phyloP scores from a whole-genome alignment of 306 rosid species.

The Acacia melanoxylon region DNA sequence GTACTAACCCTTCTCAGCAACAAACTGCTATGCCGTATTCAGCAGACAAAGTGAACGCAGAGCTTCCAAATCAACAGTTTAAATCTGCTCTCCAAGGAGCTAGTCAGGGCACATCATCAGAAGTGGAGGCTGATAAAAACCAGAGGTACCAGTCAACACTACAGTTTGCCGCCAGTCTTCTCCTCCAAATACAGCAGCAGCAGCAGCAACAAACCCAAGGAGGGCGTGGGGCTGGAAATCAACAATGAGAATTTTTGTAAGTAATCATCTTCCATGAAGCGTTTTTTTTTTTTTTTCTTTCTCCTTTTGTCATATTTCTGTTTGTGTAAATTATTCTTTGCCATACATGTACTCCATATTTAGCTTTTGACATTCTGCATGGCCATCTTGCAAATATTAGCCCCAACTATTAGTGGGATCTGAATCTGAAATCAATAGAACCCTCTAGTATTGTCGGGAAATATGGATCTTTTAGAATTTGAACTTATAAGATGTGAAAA shows the following conservation, averaged over 20 bases:
- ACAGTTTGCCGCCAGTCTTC: conserved; percentile 97
- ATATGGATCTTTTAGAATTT: neutral
- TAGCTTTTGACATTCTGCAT: neutral
- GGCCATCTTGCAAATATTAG: conserved; percentile 2
- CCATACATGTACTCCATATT: conserved; percentile 4
- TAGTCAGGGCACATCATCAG: conserved; percentile 65
- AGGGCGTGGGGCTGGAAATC: conserved; percentile 74
- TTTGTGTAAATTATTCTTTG: neutral
- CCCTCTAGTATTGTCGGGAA: neutral
- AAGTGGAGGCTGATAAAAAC: conserved; percentile 88
- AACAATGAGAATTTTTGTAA: conserved; percentile 59
- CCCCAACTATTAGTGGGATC: neutral
- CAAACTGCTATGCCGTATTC: conserved; percentile 50
- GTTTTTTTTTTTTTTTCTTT: too few species aligned
- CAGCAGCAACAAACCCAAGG: conserved; percentile 65
- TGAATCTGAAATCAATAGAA: neutral
- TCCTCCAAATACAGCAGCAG: conserved; percentile 89
- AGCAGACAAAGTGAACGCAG: conserved; percentile 58
- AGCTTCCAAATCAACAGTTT: conserved; percentile 64
- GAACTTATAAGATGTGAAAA: neutral
- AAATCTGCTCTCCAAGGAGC: conserved; percentile 60
- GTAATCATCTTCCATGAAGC: conserved; percentile 44
- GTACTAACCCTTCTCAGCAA: conserved; percentile 55
- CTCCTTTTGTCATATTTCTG: neutral
- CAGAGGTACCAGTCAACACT: conserved; percentile 80